Percentiles rank a stretch among this genome's conserved stretches.
Evolutionary conservation across 306 rosid genomes (phyloP).

Genomic region (Amphicarpaea edgeworthii): DNA sequence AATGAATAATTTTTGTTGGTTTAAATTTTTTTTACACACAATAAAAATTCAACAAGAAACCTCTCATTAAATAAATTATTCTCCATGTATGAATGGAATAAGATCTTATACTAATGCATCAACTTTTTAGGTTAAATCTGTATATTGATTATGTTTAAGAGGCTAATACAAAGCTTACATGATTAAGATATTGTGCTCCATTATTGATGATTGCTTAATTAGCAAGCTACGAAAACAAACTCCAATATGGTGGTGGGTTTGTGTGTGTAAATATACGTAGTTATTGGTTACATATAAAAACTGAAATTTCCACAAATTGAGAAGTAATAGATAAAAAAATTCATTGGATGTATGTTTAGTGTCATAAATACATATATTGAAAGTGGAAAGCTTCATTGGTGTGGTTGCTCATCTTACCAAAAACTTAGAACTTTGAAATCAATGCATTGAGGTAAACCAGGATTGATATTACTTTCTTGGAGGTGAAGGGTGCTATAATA

Average conservation of each 20-base stretch:
- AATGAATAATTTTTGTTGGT: too few species aligned
- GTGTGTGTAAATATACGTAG: background rate
- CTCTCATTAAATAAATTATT: too few species aligned
- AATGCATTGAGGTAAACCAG: background rate
- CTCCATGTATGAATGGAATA: too few species aligned
- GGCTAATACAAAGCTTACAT: background rate
- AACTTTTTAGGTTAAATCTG: too few species aligned
- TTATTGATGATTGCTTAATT: constrained; percentile 11
- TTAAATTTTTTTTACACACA: too few species aligned
- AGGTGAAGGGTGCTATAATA: background rate
- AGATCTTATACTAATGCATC: too few species aligned
- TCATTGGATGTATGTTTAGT: background rate
- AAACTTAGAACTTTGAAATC: background rate
- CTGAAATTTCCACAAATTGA: background rate
- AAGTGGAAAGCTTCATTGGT: background rate
- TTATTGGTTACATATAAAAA: background rate
- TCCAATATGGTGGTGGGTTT: background rate
- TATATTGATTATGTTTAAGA: background rate
- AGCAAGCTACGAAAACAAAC: background rate
- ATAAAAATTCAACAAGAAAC: too few species aligned
- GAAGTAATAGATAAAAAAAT: background rate
- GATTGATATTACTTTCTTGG: background rate
- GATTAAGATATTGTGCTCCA: constrained; percentile 6
- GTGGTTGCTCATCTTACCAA: background rate
- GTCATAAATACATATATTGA: background rate